Percentiles rank a stretch among this genome's conserved stretches.
Conservation (phyloP, 2,329 filamentous ascomycete species). For the Lojkania enalia region DNA sequence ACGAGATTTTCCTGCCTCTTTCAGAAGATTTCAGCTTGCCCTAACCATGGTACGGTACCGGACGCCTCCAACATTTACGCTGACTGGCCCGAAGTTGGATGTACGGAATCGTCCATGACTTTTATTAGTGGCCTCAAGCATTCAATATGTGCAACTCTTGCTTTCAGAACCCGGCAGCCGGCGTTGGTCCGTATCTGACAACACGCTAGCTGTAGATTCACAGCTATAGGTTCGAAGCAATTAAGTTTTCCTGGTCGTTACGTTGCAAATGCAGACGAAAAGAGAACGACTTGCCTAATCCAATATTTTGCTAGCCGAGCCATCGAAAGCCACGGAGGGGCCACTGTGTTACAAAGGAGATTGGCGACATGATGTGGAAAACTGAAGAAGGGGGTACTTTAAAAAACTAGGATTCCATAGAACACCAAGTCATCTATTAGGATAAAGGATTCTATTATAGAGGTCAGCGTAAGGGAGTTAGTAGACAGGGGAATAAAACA, state of each 20-base stretch:
- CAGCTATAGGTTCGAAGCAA: not conserved
- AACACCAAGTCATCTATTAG: not conserved
- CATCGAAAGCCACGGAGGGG: not conserved
- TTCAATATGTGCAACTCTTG: slow-evolving; percentile 16
- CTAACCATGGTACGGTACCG: not conserved
- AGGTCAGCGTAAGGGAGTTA: not conserved
- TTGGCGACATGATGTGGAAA: too few relatives aligned
- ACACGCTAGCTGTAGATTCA: slow-evolving; percentile 2
- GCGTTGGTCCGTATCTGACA: slow-evolving; percentile 12
- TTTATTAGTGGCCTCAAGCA: slow-evolving; percentile 8
- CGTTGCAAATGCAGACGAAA: slow-evolving; percentile 1
- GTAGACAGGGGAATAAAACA: not conserved
- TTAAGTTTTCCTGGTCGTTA: not conserved
- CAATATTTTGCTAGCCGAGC: not conserved
- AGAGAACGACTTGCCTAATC: not conserved
- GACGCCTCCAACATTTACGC: not conserved
- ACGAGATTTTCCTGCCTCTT: not conserved
- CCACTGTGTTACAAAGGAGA: not conserved
- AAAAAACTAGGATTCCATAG: too few relatives aligned
- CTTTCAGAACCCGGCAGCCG: slow-evolving; percentile 17
- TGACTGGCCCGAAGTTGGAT: not conserved
- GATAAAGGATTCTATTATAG: not conserved
- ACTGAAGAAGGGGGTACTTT: too few relatives aligned
- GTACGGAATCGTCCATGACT: too few relatives aligned
- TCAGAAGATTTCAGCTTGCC: not conserved